Evolutionary conservation across 495 filamentous ascomycete genomes (phyloP).

Genomic region (Trichoderma orchidacearum): DNA sequence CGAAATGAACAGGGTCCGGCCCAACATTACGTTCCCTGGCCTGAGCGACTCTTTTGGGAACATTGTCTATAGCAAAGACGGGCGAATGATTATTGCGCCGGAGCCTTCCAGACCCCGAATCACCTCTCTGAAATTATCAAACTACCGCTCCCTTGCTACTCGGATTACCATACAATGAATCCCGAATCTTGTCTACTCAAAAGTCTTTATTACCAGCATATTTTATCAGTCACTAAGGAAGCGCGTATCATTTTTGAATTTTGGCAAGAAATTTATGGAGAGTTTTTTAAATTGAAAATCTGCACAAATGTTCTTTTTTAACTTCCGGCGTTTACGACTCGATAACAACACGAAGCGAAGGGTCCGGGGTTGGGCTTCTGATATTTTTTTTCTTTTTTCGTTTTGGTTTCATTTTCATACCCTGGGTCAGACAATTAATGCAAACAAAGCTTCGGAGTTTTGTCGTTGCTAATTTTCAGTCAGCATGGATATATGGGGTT

Average conservation of each 20-base stretch:
- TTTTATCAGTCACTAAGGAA: too few species aligned
- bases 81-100: slow-evolving; percentile 30
- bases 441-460: background rate
- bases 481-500: background rate
- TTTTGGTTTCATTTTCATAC: background rate
- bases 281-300: background rate
- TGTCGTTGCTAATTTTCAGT: background rate
- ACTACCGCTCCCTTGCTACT: slow-evolving; percentile 29
- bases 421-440: background rate
- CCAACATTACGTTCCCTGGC: slow-evolving; percentile 40
- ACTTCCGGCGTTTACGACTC: background rate
- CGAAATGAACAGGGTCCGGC: slow-evolving; percentile 36
- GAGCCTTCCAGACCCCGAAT: slow-evolving; percentile 30
- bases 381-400: background rate
- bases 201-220: too few species aligned
- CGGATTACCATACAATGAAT: slow-evolving; percentile 21
- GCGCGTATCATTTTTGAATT: too few species aligned
- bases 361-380: background rate
- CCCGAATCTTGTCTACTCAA: too few species aligned
- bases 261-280: background rate
- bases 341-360: background rate
- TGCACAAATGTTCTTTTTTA: background rate
- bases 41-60: slow-evolving; percentile 41
- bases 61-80: slow-evolving; percentile 36
- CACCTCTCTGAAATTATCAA: slow-evolving; percentile 30